Conservation (phyloP, 108 stramenopile genomes). For the Cylindrotheca fusiformis region DNA sequence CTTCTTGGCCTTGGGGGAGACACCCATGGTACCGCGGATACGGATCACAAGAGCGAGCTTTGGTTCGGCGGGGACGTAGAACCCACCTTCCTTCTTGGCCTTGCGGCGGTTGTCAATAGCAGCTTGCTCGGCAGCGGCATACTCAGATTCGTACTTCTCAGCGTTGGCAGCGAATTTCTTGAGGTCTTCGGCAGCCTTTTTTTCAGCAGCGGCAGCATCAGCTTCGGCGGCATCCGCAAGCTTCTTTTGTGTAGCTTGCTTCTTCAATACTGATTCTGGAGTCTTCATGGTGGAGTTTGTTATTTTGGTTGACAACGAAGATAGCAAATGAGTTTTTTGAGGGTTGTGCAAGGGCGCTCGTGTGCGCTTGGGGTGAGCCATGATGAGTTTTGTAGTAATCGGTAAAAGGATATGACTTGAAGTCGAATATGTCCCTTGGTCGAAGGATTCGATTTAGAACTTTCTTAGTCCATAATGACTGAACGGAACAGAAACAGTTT, state of each 20-base stretch:
- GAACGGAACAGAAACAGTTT: no score
- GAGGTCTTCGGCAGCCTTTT: constrained; percentile 75
- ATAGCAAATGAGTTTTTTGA: no score
- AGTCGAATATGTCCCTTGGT: no score
- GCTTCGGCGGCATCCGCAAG: constrained; percentile 70
- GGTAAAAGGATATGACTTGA: no score
- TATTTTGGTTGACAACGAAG: no score
- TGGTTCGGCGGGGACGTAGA: constrained; percentile 96
- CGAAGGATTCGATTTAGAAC: no score
- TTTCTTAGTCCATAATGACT: no score
- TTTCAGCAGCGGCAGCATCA: constrained; percentile 73
- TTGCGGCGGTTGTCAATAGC: constrained; percentile 94
- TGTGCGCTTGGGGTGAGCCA: no score
- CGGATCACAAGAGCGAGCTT: constrained; percentile 96
- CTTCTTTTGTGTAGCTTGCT: constrained; percentile 94
- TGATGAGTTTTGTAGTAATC: no score
- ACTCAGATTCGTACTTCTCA: constrained; percentile 93
- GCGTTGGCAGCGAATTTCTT: constrained; percentile 84
- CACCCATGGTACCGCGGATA: constrained; percentile 99
- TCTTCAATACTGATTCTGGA: constrained; percentile 97
- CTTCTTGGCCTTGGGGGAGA: constrained; percentile 99
- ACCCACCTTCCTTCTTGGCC: constrained; percentile 94
- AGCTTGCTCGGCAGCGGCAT: constrained; percentile 78
- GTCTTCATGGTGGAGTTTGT: constrained; percentile 83
- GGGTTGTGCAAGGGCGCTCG: no score